Evolutionary conservation across 768 basidiomycete genomes (phyloP).

Genomic region (Omphalotus guepiniiformis): DNA sequence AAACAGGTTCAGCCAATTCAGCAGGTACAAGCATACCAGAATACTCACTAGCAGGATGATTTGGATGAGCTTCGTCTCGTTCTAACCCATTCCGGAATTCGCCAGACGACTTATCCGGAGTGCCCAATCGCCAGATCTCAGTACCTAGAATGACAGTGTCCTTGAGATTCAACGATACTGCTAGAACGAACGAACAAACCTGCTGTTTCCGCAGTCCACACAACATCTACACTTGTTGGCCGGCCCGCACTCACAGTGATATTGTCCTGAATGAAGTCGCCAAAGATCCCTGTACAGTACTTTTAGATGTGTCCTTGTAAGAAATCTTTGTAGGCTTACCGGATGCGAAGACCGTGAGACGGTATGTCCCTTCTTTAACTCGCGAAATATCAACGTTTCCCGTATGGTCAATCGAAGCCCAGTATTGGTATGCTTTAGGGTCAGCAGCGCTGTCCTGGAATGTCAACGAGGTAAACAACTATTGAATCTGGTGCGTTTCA

Average conservation of each 20-base stretch:
- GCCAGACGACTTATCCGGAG: constrained; percentile 22
- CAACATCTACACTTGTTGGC: constrained; percentile 11
- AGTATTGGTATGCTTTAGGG: constrained; percentile 22
- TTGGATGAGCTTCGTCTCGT: constrained; percentile 16
- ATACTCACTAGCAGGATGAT: constrained; percentile 16
- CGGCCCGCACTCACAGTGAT: constrained; percentile 15
- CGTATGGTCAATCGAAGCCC: constrained; percentile 13
- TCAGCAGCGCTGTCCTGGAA: constrained; percentile 20
- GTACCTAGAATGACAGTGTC: background rate
- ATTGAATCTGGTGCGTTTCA: background rate
- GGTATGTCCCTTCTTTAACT: constrained; percentile 23
- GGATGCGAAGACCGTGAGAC: constrained; percentile 19
- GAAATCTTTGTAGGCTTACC: constrained; percentile 4
- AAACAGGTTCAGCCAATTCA: constrained; percentile 4
- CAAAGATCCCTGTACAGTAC: constrained; percentile 18
- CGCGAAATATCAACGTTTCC: constrained; percentile 16
- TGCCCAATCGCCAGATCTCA: constrained; percentile 24
- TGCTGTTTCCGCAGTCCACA: constrained; percentile 19
- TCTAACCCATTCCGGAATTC: constrained; percentile 18
- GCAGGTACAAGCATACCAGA: too few species aligned
- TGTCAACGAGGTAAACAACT: background rate
- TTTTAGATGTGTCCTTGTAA: background rate
- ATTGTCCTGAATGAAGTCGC: constrained; percentile 21
- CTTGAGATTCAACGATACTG: background rate
- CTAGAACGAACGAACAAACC: constrained; percentile 1